Evolutionary conservation across 208 protist genomes (phyloP).

Genomic region (Acanthamoeba quina): DNA sequence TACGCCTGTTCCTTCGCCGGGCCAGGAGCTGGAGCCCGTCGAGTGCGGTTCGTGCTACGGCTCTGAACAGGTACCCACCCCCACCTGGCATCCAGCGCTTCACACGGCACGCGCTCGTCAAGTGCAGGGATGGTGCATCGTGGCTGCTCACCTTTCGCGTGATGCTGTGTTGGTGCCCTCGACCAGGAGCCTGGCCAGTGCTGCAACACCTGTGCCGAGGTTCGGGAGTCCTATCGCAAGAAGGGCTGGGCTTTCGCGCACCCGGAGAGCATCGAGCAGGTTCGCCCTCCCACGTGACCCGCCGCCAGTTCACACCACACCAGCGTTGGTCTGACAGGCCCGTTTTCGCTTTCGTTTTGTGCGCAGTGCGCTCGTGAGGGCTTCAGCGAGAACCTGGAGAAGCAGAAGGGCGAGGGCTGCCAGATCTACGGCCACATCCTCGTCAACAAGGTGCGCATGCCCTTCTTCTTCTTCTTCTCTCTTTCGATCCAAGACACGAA

Average conservation of each 20-base stretch:
- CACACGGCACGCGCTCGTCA: not conserved
- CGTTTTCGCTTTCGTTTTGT: not conserved
- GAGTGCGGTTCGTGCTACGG: slow-evolving; percentile 88
- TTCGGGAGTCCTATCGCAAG: slow-evolving; percentile 85
- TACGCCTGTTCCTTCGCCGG: not conserved
- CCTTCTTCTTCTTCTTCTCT: not conserved
- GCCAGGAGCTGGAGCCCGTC: not conserved
- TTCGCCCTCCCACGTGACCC: not conserved
- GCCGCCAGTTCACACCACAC: not conserved
- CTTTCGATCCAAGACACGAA: not conserved
- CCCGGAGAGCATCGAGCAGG: slow-evolving; percentile 81
- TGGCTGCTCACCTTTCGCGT: not conserved
- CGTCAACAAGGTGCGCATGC: slow-evolving; percentile 84
- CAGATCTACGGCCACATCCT: slow-evolving; percentile 85
- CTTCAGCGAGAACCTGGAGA: slow-evolving; percentile 79
- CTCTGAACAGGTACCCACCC: slow-evolving; percentile 72
- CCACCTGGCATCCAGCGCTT: not conserved
- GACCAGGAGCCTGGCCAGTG: slow-evolving; percentile 74
- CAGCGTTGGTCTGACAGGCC: not conserved
- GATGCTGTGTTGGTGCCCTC: not conserved
- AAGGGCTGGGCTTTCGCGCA: slow-evolving; percentile 85
- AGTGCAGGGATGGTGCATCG: not conserved
- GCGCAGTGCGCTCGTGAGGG: slow-evolving; percentile 70
- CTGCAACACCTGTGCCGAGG: slow-evolving; percentile 90
- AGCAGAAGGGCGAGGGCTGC: slow-evolving; percentile 87